Percentiles rank a stretch among this genome's conserved stretches.
phyloP scores from a whole-genome alignment of 2,329 filamentous ascomycete genomes.

The Paraphoma chrysanthemicola region DNA sequence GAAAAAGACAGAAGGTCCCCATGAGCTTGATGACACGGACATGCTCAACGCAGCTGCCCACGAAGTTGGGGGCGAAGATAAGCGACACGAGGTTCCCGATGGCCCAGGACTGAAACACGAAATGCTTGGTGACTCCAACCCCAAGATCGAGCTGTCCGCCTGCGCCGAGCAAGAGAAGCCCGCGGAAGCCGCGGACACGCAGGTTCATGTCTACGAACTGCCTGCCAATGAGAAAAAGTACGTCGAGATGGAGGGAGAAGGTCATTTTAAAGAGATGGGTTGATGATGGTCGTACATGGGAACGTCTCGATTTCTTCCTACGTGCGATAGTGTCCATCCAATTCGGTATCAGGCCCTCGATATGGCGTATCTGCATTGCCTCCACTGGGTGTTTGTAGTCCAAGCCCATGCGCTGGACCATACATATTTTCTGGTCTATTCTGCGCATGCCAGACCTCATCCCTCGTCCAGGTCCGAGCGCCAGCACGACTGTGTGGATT shows the following conservation, averaged over 20 bases:
- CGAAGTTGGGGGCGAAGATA: conserved; percentile 12
- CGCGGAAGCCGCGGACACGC: conserved; percentile 9
- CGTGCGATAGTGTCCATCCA: background rate
- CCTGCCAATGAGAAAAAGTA: conserved; percentile 10
- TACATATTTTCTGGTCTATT: background rate
- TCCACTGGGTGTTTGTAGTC: background rate
- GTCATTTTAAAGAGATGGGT: conserved; percentile 8
- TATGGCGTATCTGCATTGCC: background rate
- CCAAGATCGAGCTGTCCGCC: conserved; percentile 19
- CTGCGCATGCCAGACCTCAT: conserved; percentile 5
- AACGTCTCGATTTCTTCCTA: background rate
- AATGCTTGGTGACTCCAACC: conserved; percentile 16
- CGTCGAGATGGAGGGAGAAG: conserved; percentile 23
- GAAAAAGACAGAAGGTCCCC: background rate
- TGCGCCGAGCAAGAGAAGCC: conserved; percentile 21
- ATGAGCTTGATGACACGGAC: conserved; percentile 24
- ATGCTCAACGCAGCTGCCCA: conserved; percentile 6
- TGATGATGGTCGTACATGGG: background rate
- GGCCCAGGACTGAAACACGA: conserved; percentile 21
- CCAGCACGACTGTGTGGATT: background rate
- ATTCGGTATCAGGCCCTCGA: background rate
- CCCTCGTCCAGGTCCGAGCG: background rate
- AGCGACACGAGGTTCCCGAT: conserved; percentile 19
- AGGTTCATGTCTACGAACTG: conserved; percentile 19
- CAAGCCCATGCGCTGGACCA: background rate